Evolutionary conservation across 2,329 filamentous ascomycete species (phyloP).

Genomic region (Monascus ruber): DNA sequence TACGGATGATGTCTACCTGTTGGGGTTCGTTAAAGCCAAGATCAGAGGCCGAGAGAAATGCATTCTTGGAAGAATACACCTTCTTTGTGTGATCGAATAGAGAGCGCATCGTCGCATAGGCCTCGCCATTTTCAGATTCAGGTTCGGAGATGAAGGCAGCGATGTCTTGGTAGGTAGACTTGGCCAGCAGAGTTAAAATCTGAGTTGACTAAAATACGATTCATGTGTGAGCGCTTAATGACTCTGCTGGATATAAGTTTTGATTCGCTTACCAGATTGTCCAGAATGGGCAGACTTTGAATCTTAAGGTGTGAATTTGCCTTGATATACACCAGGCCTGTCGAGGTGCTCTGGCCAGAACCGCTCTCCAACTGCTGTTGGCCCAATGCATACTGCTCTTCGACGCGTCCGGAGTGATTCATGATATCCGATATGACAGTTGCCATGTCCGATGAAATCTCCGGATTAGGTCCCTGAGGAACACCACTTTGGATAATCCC

Average conservation of each 20-base stretch:
- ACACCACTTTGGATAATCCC: conserved; percentile 7
- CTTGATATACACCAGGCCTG: conserved; percentile 29
- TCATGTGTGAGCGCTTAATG: background rate
- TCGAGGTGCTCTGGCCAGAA: conserved; percentile 17
- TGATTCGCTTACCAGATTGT: conserved; percentile 43
- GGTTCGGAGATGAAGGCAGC: conserved; percentile 46
- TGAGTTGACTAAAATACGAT: conserved; percentile 41
- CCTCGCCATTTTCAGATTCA: conserved; percentile 46
- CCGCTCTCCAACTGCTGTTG: conserved; percentile 21
- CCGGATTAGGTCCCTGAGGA: conserved; percentile 12
- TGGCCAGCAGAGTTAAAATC: conserved; percentile 46
- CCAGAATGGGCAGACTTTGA: conserved; percentile 49
- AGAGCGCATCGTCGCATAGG: conserved; percentile 50
- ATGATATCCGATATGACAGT: conserved; percentile 33
- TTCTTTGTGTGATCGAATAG: conserved; percentile 54
- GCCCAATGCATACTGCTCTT: conserved; percentile 27
- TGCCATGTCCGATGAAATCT: conserved; percentile 23
- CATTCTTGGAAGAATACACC: conserved; percentile 45
- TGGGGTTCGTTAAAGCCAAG: conserved; percentile 40
- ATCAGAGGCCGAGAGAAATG: conserved; percentile 45
- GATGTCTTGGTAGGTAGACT: conserved; percentile 46
- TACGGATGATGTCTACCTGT: conserved; percentile 50
- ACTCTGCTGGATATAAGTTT: background rate
- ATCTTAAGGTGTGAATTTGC: conserved; percentile 41
- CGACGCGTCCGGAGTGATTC: conserved; percentile 31